A percentile compares a stretch with the other conserved stretches of the same genome.
Evolutionary conservation across 2,329 filamentous ascomycete genomes (phyloP).

Genomic region (Madurella mycetomatis): DNA sequence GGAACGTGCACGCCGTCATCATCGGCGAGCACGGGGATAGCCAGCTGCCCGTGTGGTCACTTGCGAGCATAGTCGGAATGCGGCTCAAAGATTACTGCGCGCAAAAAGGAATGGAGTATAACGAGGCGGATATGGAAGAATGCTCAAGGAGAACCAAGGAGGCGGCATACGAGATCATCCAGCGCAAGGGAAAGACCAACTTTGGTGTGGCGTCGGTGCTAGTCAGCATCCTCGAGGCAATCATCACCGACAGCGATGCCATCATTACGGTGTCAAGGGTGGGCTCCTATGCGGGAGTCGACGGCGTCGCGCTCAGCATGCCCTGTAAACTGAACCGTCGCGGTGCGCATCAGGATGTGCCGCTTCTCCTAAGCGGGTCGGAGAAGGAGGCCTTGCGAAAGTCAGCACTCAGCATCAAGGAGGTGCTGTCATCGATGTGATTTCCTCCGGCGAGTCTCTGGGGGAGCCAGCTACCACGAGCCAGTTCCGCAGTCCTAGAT

Average conservation of each 20-base stretch:
- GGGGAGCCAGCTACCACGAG: too few relatives aligned
- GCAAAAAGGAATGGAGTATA: conserved; percentile 24
- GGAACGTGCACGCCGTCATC: conserved; percentile 31
- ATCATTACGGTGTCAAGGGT: conserved; percentile 28
- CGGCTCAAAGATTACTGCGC: conserved; percentile 26
- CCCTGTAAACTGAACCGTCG: conserved; percentile 27
- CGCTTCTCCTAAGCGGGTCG: conserved; percentile 21
- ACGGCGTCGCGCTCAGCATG: conserved; percentile 28
- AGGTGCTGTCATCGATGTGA: conserved; percentile 4
- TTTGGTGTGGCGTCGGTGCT: conserved; percentile 31
- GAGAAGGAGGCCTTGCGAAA: conserved; percentile 24
- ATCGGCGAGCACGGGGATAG: conserved; percentile 33
- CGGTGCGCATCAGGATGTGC: conserved; percentile 27
- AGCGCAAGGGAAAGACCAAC: conserved; percentile 32
- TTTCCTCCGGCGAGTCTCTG: too few relatives aligned
- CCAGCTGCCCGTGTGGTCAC: conserved; percentile 32
- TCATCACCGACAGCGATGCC: conserved; percentile 29
- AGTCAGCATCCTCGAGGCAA: conserved; percentile 29
- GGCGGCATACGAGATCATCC: conserved; percentile 33
- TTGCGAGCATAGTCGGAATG: conserved; percentile 30
- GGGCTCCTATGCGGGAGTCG: conserved; percentile 27
- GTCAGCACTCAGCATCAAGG: conserved; percentile 26
- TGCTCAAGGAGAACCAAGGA: conserved; percentile 26
- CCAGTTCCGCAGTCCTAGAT: too few relatives aligned
- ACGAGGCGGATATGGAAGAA: conserved; percentile 25